Conservation (phyloP, 2,329 filamentous ascomycete genomes). For the Albifimbria verrucaria region DNA sequence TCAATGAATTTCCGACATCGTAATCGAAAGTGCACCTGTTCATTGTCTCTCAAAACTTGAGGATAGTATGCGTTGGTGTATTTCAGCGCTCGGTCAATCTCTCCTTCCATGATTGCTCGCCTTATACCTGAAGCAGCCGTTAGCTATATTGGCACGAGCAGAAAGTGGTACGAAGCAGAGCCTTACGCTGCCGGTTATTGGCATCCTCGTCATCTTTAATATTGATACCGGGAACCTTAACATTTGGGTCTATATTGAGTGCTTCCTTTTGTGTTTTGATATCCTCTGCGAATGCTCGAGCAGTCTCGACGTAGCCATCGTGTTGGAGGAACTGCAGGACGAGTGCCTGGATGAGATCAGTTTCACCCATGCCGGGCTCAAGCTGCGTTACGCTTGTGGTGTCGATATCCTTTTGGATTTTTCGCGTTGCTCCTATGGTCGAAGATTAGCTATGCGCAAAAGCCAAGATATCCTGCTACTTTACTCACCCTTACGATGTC, state of each 20-base stretch:
- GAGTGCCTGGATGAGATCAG: conserved; percentile 75
- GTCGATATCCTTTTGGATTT: conserved; percentile 59
- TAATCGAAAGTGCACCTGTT: conserved; percentile 82
- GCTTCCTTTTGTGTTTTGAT: conserved; percentile 70
- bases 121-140: conserved; percentile 64
- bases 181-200: conserved; percentile 78
- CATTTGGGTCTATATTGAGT: conserved; percentile 55
- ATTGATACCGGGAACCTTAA: conserved; percentile 56
- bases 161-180: no score
- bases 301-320: conserved; percentile 93
- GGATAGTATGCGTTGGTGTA: conserved; percentile 77
- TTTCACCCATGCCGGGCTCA: conserved; percentile 65
- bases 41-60: conserved; percentile 73
- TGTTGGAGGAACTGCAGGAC: conserved; percentile 86
- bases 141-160: no score
- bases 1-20: conserved; percentile 92
- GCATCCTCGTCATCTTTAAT: conserved; percentile 83
- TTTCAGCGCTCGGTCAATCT: conserved; percentile 87
- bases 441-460: conserved; percentile 9
- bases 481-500: conserved; percentile 68
- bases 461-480: not conserved
- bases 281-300: conserved; percentile 81
- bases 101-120: conserved; percentile 80
- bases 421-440: conserved; percentile 54
- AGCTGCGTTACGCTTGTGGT: conserved; percentile 56